A percentile compares a stretch with the other conserved stretches of the same genome.
Conservation (phyloP, 768 basidiomycete species). For the Tylopilus sp. region DNA sequence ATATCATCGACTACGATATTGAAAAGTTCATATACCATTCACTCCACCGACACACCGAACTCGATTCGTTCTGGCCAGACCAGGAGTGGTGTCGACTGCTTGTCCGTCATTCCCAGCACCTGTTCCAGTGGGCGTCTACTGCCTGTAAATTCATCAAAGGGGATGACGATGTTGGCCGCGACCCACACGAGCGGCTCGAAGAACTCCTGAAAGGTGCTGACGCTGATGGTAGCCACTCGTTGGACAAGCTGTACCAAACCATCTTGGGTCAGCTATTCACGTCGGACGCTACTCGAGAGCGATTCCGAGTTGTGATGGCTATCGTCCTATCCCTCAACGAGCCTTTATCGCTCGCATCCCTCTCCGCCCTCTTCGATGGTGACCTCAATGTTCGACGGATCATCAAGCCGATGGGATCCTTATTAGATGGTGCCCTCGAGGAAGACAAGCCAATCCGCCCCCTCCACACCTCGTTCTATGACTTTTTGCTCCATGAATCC, state of each 20-base stretch:
- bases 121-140: too few species aligned
- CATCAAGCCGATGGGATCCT: not conserved
- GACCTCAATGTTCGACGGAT: not conserved
- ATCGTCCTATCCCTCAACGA: not conserved
- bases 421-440: not conserved
- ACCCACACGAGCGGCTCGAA: not conserved
- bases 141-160: conserved; percentile 11
- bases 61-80: not conserved
- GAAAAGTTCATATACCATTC: not conserved
- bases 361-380: not conserved
- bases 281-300: not conserved
- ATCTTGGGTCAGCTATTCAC: not conserved
- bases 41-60: not conserved
- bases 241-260: not conserved
- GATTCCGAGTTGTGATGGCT: conserved; percentile 3
- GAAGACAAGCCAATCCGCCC: too few species aligned
- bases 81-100: not conserved
- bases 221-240: not conserved
- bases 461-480: not conserved
- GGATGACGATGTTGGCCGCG: not conserved
- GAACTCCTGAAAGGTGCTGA: not conserved
- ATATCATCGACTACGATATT: not conserved
- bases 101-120: not conserved
- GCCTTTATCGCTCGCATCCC: not conserved
- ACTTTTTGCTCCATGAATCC: not conserved